A percentile compares a stretch with the other conserved stretches of the same genome.
phyloP scores from a whole-genome alignment of 495 filamentous ascomycete species.

The Penicillium pulvis region DNA sequence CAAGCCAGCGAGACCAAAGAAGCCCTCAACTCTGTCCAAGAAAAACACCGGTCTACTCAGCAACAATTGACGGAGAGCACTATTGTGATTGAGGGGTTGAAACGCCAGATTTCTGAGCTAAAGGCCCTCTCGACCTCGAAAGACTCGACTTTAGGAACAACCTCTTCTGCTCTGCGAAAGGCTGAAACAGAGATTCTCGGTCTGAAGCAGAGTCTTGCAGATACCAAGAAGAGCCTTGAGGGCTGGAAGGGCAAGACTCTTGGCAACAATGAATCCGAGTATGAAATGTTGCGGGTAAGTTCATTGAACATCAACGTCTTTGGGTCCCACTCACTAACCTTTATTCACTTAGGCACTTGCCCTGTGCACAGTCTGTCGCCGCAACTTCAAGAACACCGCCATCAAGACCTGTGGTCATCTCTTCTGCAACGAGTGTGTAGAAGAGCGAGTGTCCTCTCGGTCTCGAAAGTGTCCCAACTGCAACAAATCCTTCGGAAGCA shows the following conservation, averaged over 20 bases:
- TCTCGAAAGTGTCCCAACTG: conserved; percentile 95
- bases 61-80: conserved; percentile 66
- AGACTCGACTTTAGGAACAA: conserved; percentile 58
- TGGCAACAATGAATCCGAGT: conserved; percentile 77
- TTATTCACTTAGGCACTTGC: conserved; percentile 66
- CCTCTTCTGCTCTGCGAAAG: conserved; percentile 63
- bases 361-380: conserved; percentile 85
- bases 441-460: conserved; percentile 80
- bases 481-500: conserved; percentile 83
- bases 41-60: conserved; percentile 72
- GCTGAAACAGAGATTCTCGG: conserved; percentile 74
- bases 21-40: conserved; percentile 62
- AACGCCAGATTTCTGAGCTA: conserved; percentile 74
- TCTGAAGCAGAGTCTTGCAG: conserved; percentile 69
- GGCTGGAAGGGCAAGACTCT: conserved; percentile 79
- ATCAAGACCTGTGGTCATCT: conserved; percentile 95
- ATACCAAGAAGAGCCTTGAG: conserved; percentile 75
- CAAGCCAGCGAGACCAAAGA: conserved; percentile 80
- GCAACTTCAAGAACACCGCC: conserved; percentile 89
- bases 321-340: conserved; percentile 37
- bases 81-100: conserved; percentile 70
- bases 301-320: conserved; percentile 1
- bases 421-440: conserved; percentile 88
- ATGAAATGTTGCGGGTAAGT: conserved; percentile 82
- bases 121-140: conserved; percentile 71